phyloP scores from a whole-genome alignment of 1,139 yeast genomes.

The Kazachstania sp. region DNA sequence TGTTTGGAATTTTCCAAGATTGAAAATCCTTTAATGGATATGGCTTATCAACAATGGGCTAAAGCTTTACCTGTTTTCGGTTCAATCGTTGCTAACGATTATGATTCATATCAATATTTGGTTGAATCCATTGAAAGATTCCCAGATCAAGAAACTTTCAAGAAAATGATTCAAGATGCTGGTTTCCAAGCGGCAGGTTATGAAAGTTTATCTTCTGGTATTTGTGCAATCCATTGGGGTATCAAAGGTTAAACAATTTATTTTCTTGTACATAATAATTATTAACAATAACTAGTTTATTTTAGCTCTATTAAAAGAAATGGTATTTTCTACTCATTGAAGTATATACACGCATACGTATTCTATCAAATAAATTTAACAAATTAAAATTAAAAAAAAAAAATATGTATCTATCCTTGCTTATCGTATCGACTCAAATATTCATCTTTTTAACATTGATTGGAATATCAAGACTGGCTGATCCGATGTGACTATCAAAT shows the following conservation, averaged over 20 bases:
- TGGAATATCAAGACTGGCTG: conserved; percentile 31
- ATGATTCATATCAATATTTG: conserved; percentile 90
- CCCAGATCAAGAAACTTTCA: conserved; percentile 88
- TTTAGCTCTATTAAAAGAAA: too few species aligned
- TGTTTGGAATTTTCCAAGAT: conserved; percentile 94
- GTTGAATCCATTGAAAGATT: conserved; percentile 89
- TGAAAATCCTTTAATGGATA: conserved; percentile 65
- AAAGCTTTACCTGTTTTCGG: conserved; percentile 90
- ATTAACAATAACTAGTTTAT: background rate
- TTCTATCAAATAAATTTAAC: too few species aligned
- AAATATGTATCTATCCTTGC: background rate
- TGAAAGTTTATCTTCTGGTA: conserved; percentile 92
- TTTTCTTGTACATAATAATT: background rate
- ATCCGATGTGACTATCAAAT: conserved; percentile 29
- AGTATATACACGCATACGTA: background rate
- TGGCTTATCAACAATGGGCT: conserved; percentile 79
- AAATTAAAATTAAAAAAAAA: background rate
- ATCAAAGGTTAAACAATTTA: conserved; percentile 49
- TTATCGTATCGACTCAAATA: background rate
- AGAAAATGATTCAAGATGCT: conserved; percentile 85
- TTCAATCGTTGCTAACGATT: conserved; percentile 86
- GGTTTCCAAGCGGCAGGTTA: conserved; percentile 93
- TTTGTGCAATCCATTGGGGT: conserved; percentile 94
- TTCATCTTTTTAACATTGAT: conserved; percentile 29
- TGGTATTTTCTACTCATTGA: too few species aligned